Evolutionary conservation across 2,329 filamentous ascomycete species (phyloP), one percentile per base, ranked within the genome.

Genomic region (Pleomassaria siparia): DNA sequence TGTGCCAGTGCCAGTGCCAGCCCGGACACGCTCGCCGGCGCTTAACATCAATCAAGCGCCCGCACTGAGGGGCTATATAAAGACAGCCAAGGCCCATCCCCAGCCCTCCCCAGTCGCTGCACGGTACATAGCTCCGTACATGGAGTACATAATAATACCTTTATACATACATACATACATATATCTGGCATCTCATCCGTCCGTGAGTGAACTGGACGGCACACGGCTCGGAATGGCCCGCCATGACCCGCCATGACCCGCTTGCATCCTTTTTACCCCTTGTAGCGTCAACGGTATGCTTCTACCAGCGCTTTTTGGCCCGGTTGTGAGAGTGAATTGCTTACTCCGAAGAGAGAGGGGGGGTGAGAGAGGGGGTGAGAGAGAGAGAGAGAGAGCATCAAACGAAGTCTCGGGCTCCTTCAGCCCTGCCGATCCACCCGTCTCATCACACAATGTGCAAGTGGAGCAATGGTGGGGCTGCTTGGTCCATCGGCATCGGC

Each of bases 11-110:
- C 15, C 11, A 13, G 24, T n/a, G 26, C 36, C 22, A 16, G 12
- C 32, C 7, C 15, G 7, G 35, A 15, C 35, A 37, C 55, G 53
- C 53, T 56, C 42, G 55, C 62, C 52, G 62, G 63, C 63, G 63
- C 63, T 65, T 46, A 50, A 37, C 29, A 45, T 24, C 30, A 15
- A 20, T 22, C 30, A 53, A 37, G 46, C 36, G 42, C n/a, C n/a
- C n/a, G 40, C 25, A 46, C 47, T 47, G 39, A 46, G 42, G 25
- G 45, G 46, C 52, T 55, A 57, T 54, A 57, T 51, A 57, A 53
- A 54, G 54, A 37, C 10, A 26, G 47, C 47, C 52, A 53, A 57
- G 52, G 32, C 41, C 15, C 37, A 10, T 21, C 37, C 10, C 26
- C 10, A 40, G 37, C 37, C n/a, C 4, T 42, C 42, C n/a, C 40